Conservation (phyloP, 1,139 yeast genomes). For the Sugiyamaella xylanicola region DNA sequence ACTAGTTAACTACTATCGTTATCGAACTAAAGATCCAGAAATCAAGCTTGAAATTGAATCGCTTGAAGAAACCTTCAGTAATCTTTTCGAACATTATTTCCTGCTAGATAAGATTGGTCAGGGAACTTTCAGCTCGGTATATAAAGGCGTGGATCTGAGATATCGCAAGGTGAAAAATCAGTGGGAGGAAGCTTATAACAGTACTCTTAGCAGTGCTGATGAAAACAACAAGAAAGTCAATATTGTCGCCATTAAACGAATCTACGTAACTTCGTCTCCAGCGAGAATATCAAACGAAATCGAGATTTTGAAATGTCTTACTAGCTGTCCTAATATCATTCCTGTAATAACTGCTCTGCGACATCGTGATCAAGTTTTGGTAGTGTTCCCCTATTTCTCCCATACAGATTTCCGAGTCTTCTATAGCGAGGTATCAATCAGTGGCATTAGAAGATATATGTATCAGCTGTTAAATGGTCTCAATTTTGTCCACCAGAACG, state of each 20-base stretch:
- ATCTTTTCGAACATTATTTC: slow-evolving; percentile 59
- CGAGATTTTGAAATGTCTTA: slow-evolving; percentile 65
- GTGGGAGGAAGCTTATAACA: slow-evolving; percentile 28
- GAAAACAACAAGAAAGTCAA: slow-evolving; percentile 42
- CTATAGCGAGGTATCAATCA: slow-evolving; percentile 74
- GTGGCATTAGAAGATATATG: slow-evolving; percentile 80
- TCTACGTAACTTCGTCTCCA: slow-evolving; percentile 94
- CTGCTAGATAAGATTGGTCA: slow-evolving; percentile 89
- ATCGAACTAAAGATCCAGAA: slow-evolving; percentile 10
- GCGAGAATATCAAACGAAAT: slow-evolving; percentile 86
- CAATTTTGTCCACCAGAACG: slow-evolving; percentile 71
- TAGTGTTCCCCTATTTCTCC: slow-evolving; percentile 86
- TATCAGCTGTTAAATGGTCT: slow-evolving; percentile 76
- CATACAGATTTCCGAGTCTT: slow-evolving; percentile 85
- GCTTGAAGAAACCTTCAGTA: slow-evolving; percentile 65
- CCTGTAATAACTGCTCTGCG: slow-evolving; percentile 88
- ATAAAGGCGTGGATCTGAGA: slow-evolving; percentile 74
- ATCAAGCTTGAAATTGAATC: slow-evolving; percentile 56
- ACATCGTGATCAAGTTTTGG: slow-evolving; percentile 86
- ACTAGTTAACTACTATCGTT: not conserved
- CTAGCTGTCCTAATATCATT: slow-evolving; percentile 76
- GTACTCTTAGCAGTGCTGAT: not conserved
- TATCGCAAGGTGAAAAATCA: slow-evolving; percentile 37
- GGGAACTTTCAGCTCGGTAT: slow-evolving; percentile 90
- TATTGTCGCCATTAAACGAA: slow-evolving; percentile 86